These are phyloP conservation scores for Penicillium janthinellum DNA, from an alignment of 2,329 filamentous ascomycete genomes.

Conservation along the genomic window DNA sequence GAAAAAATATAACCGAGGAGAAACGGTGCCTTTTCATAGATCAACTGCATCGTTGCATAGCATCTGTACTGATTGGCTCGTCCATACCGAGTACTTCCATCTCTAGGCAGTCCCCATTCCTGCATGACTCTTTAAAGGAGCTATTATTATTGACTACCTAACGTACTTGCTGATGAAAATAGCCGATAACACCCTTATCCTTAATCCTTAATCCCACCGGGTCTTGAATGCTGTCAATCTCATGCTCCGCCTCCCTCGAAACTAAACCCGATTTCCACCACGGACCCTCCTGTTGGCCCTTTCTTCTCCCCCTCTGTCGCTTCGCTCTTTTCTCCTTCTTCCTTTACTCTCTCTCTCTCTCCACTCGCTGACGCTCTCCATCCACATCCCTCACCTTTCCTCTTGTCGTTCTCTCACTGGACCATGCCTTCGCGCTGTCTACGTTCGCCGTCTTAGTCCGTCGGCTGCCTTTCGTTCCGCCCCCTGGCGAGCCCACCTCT, in stretches of 20 bases:
- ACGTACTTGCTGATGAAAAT: not conserved
- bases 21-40: not conserved
- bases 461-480: constrained; percentile 24
- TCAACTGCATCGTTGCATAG: not conserved
- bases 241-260: constrained; percentile 23
- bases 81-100: not conserved
- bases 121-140: not conserved
- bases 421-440: constrained; percentile 36
- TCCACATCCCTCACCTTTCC: constrained; percentile 6
- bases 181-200: not conserved
- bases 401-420: constrained; percentile 16
- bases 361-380: not conserved
- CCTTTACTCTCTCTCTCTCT: not conserved
- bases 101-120: not conserved
- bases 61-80: not conserved
- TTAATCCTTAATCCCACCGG: not conserved
- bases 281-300: constrained; percentile 28
- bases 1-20: not conserved
- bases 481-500: constrained; percentile 1
- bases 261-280: constrained; percentile 25
- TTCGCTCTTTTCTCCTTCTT: constrained; percentile 9
- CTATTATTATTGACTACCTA: not conserved
- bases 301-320: constrained; percentile 15
- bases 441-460: constrained; percentile 37
- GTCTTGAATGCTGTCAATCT: constrained; percentile 1